Percentiles rank a stretch among this genome's conserved stretches.
Evolutionary conservation across 306 rosid species (phyloP).

Genomic region (Nissolia schottii): DNA sequence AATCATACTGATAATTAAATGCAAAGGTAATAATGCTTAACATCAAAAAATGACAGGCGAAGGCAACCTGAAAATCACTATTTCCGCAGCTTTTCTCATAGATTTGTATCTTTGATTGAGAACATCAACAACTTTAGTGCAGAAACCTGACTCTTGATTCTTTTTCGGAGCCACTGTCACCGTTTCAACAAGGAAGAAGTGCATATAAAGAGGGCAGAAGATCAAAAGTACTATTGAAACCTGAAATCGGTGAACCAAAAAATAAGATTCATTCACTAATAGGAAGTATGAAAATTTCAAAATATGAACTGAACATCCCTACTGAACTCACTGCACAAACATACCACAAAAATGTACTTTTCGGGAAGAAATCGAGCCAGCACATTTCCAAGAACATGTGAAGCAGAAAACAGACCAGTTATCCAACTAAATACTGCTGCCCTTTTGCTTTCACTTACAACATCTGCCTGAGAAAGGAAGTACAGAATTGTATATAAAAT

Average conservation of each 20-base stretch:
- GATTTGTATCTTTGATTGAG: conserved; percentile 45
- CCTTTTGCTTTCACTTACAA: conserved; percentile 45
- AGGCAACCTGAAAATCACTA: conserved; percentile 59
- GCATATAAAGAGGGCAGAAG: conserved; percentile 58
- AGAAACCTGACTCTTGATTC: conserved; percentile 32
- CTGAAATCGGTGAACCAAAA: conserved; percentile 40
- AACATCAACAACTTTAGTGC: conserved; percentile 38
- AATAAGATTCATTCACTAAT: neutral
- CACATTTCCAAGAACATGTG: conserved; percentile 56
- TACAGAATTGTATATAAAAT: conserved; percentile 9
- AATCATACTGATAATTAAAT: neutral
- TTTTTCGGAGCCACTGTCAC: conserved; percentile 24
- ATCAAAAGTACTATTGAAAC: conserved; percentile 60
- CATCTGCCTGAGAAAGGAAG: conserved; percentile 52
- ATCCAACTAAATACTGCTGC: conserved; percentile 65
- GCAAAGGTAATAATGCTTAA: neutral
- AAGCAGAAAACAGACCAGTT: conserved; percentile 59
- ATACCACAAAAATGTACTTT: conserved; percentile 49
- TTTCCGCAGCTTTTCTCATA: conserved; percentile 55
- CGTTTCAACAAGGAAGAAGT: conserved; percentile 67
- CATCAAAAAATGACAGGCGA: neutral
- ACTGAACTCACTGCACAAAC: neutral
- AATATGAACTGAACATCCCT: neutral
- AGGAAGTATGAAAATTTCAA: neutral
- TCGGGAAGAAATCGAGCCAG: conserved; percentile 58